Evolutionary conservation across 768 basidiomycete species (phyloP).

Genomic region (Boletus reticuloceps): DNA sequence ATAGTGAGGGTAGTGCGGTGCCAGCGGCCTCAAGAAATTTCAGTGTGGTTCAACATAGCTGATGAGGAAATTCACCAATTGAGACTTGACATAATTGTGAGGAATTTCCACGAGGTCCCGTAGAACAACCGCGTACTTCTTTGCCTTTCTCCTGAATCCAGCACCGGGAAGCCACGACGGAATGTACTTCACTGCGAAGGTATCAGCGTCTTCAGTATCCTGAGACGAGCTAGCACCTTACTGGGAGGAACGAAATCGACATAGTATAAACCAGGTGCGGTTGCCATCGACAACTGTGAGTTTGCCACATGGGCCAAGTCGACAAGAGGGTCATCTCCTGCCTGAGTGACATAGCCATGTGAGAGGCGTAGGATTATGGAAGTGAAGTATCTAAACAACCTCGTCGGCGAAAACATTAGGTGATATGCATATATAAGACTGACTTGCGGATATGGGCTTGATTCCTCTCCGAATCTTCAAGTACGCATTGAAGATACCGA

Average conservation of each 20-base stretch:
- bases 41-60: neutral
- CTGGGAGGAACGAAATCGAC: conserved; percentile 21
- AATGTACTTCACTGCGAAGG: conserved; percentile 22
- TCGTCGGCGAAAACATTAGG: neutral
- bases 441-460: conserved; percentile 4
- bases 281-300: conserved; percentile 16
- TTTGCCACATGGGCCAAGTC: conserved; percentile 27
- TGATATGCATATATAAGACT: neutral
- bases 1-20: conserved; percentile 11
- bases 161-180: conserved; percentile 24
- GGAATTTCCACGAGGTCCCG: conserved; percentile 10
- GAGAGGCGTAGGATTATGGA: conserved; percentile 35
- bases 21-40: conserved; percentile 14
- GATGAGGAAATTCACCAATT: conserved; percentile 10
- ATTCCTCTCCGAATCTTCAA: neutral
- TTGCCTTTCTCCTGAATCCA: conserved; percentile 14
- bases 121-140: conserved; percentile 4
- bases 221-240: neutral
- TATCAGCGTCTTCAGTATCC: neutral
- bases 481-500: neutral
- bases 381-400: neutral
- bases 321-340: conserved; percentile 38
- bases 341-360: conserved; percentile 39
- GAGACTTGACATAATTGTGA: conserved; percentile 12
- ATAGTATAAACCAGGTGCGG: conserved; percentile 3